phyloP scores from a whole-genome alignment of 768 basidiomycete genomes.

The Rickenella mellea region DNA sequence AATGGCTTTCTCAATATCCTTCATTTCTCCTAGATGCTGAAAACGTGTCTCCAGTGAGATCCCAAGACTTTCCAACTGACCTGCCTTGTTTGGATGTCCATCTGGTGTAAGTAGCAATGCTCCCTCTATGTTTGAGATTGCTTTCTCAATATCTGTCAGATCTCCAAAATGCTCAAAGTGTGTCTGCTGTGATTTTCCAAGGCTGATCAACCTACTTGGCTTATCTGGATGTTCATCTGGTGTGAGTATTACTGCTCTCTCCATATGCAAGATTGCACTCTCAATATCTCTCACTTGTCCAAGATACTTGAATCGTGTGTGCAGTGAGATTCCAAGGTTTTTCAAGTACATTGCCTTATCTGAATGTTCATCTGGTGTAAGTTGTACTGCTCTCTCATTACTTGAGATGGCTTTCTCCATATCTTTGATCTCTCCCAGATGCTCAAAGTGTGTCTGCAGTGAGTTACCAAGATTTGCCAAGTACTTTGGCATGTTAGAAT shows the following conservation, averaged over 20 bases:
- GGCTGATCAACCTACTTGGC: slow-evolving; percentile 2
- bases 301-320: slow-evolving; percentile 3
- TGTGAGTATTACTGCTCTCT: slow-evolving; percentile 4
- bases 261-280: slow-evolving; percentile 1
- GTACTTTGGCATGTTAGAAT: not conserved
- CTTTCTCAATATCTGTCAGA: not conserved
- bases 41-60: not conserved
- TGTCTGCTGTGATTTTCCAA: slow-evolving; percentile 1
- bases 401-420: slow-evolving; percentile 3
- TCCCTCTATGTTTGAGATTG: not conserved
- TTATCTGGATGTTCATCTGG: slow-evolving; percentile 7
- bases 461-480: slow-evolving; percentile 5
- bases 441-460: slow-evolving; percentile 4
- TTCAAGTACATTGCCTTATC: slow-evolving; percentile 4
- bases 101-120: slow-evolving; percentile 3
- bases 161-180: slow-evolving; percentile 7
- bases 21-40: not conserved
- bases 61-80: slow-evolving; percentile 6
- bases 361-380: slow-evolving; percentile 8
- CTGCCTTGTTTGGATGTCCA: slow-evolving; percentile 7
- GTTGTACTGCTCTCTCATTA: not conserved
- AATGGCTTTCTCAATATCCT: slow-evolving; percentile 1
- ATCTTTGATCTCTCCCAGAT: slow-evolving; percentile 3
- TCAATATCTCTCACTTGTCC: slow-evolving; percentile 6
- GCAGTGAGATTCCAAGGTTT: slow-evolving; percentile 5